Base-by-base conservation (phyloP, 805 yeast species). In the Komagataella pseudopastoris region DNA sequence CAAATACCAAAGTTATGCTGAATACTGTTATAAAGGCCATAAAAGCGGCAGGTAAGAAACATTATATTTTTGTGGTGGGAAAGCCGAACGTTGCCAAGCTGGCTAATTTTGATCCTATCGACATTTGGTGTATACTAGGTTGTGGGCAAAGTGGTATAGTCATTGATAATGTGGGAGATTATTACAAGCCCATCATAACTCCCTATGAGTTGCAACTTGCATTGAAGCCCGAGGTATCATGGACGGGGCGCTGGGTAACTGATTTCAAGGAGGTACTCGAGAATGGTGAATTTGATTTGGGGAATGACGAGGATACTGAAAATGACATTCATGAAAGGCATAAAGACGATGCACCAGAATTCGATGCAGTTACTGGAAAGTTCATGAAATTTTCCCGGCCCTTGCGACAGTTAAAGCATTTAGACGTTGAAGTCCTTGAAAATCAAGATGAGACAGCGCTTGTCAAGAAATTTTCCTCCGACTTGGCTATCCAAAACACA, bases 81-180 rank as follows among this genome's bases (percentile, higher is more conserved):
- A 93, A 93, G 64, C 98, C 98, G 7, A 93, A 93, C 61, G 97
- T 93, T 17, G 96, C 99, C 23, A 93, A 93, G 61, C 71, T 93
- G 50, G 99, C 98, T 7, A 93, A 93, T 64, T 93, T 93, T 63
- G 99, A 91, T 55, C 82, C 80, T n/a, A 78, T 93, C 12, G 98
- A 93, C 58, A 76, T 87, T 20, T 93, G 99, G 98, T 90, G 95
- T 60, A 78, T 93, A 10, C 66, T 93, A 12, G 99, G 99, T 0
- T 93, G 99, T 64, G 89, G 95, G 8, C 88, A 89, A 58, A 90
- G 95, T 51, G 99, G 99, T 4, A 83, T 91, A 22, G 81, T 91
- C 44, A 65, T 93, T 12, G 96, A 91, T 63, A 79, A 82, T 52
- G 70, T 69, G 49, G 86, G 83, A 55, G 95, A 88, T 54, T 91